A percentile compares a stretch with the other conserved stretches of the same genome.
phyloP scores from a whole-genome alignment of 441 rosid species.

The Adansonia rubrostipa region DNA sequence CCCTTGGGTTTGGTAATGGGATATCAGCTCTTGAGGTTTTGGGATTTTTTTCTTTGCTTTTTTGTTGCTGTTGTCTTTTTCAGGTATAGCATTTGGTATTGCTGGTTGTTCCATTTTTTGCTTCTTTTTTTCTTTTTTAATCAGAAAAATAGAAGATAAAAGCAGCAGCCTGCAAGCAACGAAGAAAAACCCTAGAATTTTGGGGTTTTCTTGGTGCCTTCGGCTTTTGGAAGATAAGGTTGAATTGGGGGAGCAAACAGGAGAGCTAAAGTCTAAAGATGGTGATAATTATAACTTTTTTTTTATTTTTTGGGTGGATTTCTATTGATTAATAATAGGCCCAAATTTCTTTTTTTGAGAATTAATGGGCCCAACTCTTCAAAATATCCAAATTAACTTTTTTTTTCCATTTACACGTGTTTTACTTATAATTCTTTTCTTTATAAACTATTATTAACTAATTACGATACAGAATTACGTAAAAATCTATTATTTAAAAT shows the following conservation, averaged over 20 bases:
- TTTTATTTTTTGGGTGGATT: not conserved
- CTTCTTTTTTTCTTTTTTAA: not conserved
- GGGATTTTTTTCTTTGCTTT: conserved; percentile 53
- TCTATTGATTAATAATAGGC: not conserved
- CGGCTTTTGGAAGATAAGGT: not conserved
- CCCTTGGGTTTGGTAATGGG: conserved; percentile 79
- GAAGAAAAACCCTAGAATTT: not conserved
- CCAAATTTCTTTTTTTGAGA: not conserved
- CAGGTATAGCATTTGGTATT: not conserved
- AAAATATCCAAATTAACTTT: no score
- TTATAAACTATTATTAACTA: no score
- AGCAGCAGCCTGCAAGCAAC: not conserved
- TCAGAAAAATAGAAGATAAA: no score
- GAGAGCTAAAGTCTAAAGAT: not conserved
- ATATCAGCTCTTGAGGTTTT: conserved; percentile 69
- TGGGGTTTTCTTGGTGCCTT: not conserved
- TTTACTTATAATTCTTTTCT: no score
- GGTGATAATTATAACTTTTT: not conserved
- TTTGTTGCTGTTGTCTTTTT: not conserved
- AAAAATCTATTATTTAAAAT: no score
- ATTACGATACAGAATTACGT: no score
- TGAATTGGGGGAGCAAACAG: not conserved
- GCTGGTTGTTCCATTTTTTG: not conserved
- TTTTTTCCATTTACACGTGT: no score
- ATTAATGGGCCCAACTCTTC: not conserved